A percentile compares a stretch with the other conserved stretches of the same genome.
These are phyloP conservation scores for Xerocomus brunneocitrinus DNA, from an alignment of 768 basidiomycete species.

Conservation along the genomic window DNA sequence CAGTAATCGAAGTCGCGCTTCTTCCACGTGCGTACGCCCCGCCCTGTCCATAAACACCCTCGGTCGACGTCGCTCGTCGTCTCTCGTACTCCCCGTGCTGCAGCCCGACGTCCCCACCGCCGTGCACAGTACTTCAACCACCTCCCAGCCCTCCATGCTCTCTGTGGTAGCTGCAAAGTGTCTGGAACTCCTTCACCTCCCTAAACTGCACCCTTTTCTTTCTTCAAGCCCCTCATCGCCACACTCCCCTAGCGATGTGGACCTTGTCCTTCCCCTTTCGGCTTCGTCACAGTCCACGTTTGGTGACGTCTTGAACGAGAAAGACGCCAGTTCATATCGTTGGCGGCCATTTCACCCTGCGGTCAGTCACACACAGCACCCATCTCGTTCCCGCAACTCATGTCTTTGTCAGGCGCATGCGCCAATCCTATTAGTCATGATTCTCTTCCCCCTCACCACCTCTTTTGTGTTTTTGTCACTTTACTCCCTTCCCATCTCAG, in stretches of 20 bases:
- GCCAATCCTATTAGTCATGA: constrained; percentile 65
- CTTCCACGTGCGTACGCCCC: constrained; percentile 54
- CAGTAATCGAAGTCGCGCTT: constrained; percentile 47
- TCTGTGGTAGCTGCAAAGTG: constrained; percentile 46
- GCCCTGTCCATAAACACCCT: constrained; percentile 48
- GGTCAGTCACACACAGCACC: constrained; percentile 26
- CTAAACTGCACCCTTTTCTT: constrained; percentile 35
- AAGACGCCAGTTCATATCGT: constrained; percentile 28
- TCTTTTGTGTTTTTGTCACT: constrained; percentile 41
- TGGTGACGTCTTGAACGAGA: constrained; percentile 39
- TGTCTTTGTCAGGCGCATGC: constrained; percentile 42
- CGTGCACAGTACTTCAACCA: neutral
- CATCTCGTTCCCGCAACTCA: constrained; percentile 7
- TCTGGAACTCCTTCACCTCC: constrained; percentile 49
- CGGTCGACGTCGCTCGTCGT: constrained; percentile 51
- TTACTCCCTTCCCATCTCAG: constrained; percentile 61
- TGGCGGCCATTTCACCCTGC: constrained; percentile 31
- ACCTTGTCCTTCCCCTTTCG: constrained; percentile 52
- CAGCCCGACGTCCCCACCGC: constrained; percentile 3
- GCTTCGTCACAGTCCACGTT: constrained; percentile 48
- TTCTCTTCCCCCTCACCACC: constrained; percentile 68
- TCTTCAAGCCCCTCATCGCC: constrained; percentile 47
- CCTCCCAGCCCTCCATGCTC: constrained; percentile 44
- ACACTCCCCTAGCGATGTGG: constrained; percentile 35
- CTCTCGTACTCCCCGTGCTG: constrained; percentile 37